Evolutionary conservation across 768 basidiomycete genomes (phyloP).

Genomic region (Pleurotus tuoliensis): DNA sequence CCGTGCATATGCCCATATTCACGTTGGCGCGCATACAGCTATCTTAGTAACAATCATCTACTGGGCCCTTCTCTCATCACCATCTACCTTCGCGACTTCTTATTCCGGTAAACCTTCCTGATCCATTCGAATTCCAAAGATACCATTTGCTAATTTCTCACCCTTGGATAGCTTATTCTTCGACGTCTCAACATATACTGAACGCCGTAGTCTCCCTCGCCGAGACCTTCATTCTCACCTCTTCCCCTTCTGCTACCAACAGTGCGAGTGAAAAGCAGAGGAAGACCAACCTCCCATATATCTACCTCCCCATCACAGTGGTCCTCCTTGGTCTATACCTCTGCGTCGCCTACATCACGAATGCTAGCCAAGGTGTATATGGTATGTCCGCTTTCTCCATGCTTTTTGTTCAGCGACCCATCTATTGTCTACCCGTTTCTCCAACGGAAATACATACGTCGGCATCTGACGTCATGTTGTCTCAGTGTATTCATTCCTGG

Average conservation of each 20-base stretch:
- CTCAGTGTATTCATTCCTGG: constrained; percentile 62
- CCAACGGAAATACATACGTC: background rate
- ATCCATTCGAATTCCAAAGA: background rate
- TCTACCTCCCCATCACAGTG: constrained; percentile 40
- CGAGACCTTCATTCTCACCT: constrained; percentile 50
- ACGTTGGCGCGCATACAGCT: constrained; percentile 30
- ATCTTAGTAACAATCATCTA: constrained; percentile 61
- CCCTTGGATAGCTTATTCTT: constrained; percentile 12
- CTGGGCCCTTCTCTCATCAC: constrained; percentile 50
- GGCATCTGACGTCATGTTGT: background rate
- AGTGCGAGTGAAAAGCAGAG: no score
- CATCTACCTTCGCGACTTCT: constrained; percentile 34
- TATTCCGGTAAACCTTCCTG: constrained; percentile 32
- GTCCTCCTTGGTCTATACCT: constrained; percentile 54
- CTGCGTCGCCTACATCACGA: constrained; percentile 65
- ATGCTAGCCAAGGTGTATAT: constrained; percentile 59
- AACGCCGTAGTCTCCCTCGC: constrained; percentile 54
- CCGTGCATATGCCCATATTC: no score
- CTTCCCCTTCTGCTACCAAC: constrained; percentile 32
- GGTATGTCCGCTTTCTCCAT: constrained; percentile 34
- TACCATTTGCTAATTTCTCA: no score
- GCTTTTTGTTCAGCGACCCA: background rate
- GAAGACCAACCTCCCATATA: constrained; percentile 37
- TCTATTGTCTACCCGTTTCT: background rate
- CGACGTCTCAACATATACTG: constrained; percentile 54